Percentiles rank a stretch among this genome's conserved stretches.
phyloP scores from a whole-genome alignment of 1,284 basidiomycete species.

The Ustilago curta region DNA sequence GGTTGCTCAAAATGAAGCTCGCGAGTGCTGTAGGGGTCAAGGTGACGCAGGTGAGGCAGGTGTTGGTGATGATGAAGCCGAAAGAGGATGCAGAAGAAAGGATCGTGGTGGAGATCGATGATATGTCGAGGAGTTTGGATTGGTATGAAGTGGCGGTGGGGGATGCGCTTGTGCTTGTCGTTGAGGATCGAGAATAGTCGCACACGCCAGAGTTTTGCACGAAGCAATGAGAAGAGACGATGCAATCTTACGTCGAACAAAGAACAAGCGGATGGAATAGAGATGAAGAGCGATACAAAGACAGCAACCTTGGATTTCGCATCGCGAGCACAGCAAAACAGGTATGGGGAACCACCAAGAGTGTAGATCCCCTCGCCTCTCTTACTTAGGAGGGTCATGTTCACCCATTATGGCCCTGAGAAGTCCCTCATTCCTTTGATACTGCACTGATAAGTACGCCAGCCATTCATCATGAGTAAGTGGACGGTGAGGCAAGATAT shows the following conservation, averaged over 20 bases:
- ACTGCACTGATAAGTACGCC: too few species aligned
- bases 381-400: too few species aligned
- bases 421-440: neutral
- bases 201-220: neutral
- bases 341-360: too few species aligned
- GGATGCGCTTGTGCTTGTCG: constrained; percentile 32
- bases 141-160: constrained; percentile 48
- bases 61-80: constrained; percentile 52
- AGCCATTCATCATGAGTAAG: neutral
- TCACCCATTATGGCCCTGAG: too few species aligned
- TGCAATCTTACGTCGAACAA: neutral
- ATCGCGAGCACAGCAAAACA: too few species aligned
- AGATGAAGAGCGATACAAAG: too few species aligned
- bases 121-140: constrained; percentile 37
- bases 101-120: constrained; percentile 49
- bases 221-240: neutral
- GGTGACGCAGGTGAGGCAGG: constrained; percentile 10
- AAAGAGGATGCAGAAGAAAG: constrained; percentile 4
- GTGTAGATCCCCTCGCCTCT: too few species aligned
- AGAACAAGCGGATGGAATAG: neutral
- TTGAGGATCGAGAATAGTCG: neutral
- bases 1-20: constrained; percentile 46
- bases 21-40: constrained; percentile 26
- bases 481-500: neutral
- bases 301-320: too few species aligned